These are phyloP conservation scores for Lipomyces yamadae DNA, from an alignment of 805 yeast species.

Conservation along the genomic window DNA sequence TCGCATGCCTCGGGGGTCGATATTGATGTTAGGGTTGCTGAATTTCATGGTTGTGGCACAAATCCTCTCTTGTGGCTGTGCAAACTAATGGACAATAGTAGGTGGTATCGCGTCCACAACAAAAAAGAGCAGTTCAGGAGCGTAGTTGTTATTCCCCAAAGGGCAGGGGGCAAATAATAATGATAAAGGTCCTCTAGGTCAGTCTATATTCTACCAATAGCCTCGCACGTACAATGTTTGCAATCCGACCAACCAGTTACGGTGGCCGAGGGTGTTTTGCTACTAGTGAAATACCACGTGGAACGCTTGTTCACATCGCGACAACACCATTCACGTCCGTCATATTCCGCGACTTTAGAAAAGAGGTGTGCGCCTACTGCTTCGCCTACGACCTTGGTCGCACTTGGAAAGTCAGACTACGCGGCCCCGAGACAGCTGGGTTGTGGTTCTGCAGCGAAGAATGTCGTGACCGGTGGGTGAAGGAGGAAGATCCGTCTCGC, in stretches of 20 bases:
- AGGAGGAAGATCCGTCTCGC: slow-evolving; percentile 46
- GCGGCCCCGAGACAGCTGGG: slow-evolving; percentile 48
- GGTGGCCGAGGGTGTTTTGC: slow-evolving; percentile 72
- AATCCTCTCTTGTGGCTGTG: no score
- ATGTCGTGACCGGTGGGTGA: slow-evolving; percentile 51
- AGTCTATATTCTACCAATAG: not conserved
- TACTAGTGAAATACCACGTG: slow-evolving; percentile 47
- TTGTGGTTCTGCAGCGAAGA: slow-evolving; percentile 59
- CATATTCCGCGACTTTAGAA: slow-evolving; percentile 58
- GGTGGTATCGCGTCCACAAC: not conserved
- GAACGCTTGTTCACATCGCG: slow-evolving; percentile 51
- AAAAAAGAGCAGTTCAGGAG: not conserved
- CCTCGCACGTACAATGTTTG: slow-evolving; percentile 9
- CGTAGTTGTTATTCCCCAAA: not conserved
- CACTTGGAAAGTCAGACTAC: slow-evolving; percentile 52
- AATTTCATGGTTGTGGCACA: no score
- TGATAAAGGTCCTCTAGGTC: not conserved
- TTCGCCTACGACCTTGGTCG: slow-evolving; percentile 56
- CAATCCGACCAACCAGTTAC: slow-evolving; percentile 49
- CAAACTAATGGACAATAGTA: no score
- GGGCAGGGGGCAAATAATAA: not conserved
- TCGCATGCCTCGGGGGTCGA: not conserved
- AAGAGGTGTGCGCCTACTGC: slow-evolving; percentile 66
- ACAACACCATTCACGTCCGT: slow-evolving; percentile 54
- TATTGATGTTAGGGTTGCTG: not conserved